Evolutionary conservation across 2,329 filamentous ascomycete genomes (phyloP).

Genomic region (Simplicillium sp.): DNA sequence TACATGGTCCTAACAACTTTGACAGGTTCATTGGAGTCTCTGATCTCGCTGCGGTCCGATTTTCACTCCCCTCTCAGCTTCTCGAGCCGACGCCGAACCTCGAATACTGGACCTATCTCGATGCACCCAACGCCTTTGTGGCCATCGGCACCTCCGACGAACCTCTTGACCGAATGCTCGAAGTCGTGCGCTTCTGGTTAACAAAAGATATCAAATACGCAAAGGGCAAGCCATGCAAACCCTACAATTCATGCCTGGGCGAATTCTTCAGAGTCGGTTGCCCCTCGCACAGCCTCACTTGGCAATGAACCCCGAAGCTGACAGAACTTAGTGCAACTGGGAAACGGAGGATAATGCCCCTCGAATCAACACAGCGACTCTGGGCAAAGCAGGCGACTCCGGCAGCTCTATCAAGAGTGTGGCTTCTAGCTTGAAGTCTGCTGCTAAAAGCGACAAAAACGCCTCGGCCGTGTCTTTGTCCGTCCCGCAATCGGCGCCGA

Average conservation of each 20-base stretch:
- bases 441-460: conserved; percentile 32
- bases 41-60: conserved; percentile 90
- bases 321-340: conserved; percentile 69
- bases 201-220: conserved; percentile 99
- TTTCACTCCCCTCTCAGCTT: conserved; percentile 90
- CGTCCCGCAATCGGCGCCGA: conserved; percentile 36
- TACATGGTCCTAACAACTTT: conserved; percentile 6
- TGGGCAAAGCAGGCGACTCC: conserved; percentile 21
- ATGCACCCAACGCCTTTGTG: conserved; percentile 83
- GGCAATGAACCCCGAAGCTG: background rate
- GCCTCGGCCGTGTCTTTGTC: conserved; percentile 40
- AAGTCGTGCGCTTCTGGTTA: conserved; percentile 94
- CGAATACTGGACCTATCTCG: conserved; percentile 98
- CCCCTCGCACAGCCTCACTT: background rate
- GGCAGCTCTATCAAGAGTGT: conserved; percentile 28
- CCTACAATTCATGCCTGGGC: conserved; percentile 92
- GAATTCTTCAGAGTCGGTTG: conserved; percentile 85
- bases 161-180: conserved; percentile 85
- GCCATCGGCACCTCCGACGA: conserved; percentile 84
- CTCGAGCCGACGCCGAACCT: conserved; percentile 94
- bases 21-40: conserved; percentile 86
- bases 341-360: conserved; percentile 75
- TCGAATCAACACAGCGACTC: conserved; percentile 43
- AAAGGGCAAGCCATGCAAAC: conserved; percentile 97
- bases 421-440: conserved; percentile 37